These are phyloP conservation scores for Combretum micranthum DNA, from an alignment of 345 rosid genomes.

Conservation along the genomic window DNA sequence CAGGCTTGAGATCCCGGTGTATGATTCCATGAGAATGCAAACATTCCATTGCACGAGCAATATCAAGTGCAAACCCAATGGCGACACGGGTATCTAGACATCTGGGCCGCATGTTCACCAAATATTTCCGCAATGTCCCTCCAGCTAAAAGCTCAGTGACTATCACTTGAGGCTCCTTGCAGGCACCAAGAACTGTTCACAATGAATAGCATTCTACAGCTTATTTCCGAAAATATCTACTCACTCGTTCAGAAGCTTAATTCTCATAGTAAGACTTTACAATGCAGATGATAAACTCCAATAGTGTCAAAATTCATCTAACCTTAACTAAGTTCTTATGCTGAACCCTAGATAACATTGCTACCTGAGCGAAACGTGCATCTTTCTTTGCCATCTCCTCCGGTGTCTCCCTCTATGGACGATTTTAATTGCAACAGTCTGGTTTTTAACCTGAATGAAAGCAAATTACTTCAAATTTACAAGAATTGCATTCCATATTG, in stretches of 20 bases:
- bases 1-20: conserved; percentile 96
- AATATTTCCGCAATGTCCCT: conserved; percentile 77
- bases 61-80: conserved; percentile 79
- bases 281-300: too few species aligned
- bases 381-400: conserved; percentile 80
- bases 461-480: conserved; percentile 2
- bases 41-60: conserved; percentile 96
- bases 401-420: conserved; percentile 69
- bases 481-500: neutral
- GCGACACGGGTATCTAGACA: conserved; percentile 72
- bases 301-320: conserved; percentile 4
- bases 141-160: conserved; percentile 84
- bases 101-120: conserved; percentile 73
- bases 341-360: conserved; percentile 84
- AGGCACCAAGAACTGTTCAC: conserved; percentile 84
- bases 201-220: conserved; percentile 4
- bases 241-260: too few species aligned
- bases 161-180: conserved; percentile 94
- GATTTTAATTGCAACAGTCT: conserved; percentile 87
- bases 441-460: conserved; percentile 60
- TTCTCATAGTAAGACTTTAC: too few species aligned
- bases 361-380: conserved; percentile 69
- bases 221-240: too few species aligned
- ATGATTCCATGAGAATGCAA: conserved; percentile 92
- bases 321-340: conserved; percentile 95